Evolutionary conservation across 164 flowering plant species (phyloP), one percentile per base, ranked within the genome.

Genomic region (Tinospora cordifolia): DNA sequence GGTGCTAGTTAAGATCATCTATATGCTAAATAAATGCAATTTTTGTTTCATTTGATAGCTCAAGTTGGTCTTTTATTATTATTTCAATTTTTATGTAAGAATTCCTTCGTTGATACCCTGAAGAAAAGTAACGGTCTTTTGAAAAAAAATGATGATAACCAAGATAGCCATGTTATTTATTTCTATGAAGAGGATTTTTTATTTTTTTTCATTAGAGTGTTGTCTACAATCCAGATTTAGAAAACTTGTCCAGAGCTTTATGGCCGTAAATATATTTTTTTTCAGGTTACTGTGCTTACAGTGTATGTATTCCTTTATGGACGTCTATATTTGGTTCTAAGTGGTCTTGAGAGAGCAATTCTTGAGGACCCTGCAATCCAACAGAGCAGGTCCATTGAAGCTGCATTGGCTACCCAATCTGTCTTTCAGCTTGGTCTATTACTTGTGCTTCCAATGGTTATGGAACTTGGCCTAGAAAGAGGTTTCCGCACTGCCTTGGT

Each of bases 401-500:
- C 86, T 63, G 98, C 98, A 73, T 77, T 94, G 78, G 90, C 98
- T 22, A 74, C 93, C 26, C 98, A 89, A 71, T 85, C 93, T 63
- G 79, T 91, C 39, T 87, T 88, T 76, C 99, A 94, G 86, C 80
- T 94, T 13, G 99, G 99, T 49, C 72, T 94, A 71, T 76, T 92
- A 71, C 77, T 92, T 57, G 93, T 90, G 44, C 85, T 94, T 24
- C 99, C 99, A 8, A 94, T 94, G 98, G 87, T 94, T 57, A 94
- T 92, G 97, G 98, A 94, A 81, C 86, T 88, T 72, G 97, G 97
- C 67, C 84, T 94, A 38, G 98, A 94, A 69, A 87, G 89, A 81
- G 99, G 99, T 5, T 94, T 94, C 51, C 97, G 92, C 6, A 87
- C 84, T 68, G 99, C 99, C 63, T 62, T 94, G 34, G 96, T 85